Base-by-base conservation (phyloP, 495 filamentous ascomycete species). In the Articulospora tetracladia region DNA sequence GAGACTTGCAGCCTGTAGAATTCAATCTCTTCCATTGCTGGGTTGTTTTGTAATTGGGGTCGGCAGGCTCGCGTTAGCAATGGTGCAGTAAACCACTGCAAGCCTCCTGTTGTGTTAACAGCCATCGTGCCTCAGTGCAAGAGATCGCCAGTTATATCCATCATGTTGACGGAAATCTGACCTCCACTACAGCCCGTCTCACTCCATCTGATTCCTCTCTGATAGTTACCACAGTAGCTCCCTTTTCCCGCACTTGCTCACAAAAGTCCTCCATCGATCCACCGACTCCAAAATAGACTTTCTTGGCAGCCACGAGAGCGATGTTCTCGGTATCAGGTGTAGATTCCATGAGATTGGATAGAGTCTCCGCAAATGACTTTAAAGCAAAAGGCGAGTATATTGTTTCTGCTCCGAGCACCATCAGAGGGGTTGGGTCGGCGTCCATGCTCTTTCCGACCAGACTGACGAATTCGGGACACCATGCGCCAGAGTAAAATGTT, bases 281-380 rank as follows among this genome's bases (percentile, higher is more conserved):
- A 1, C 94, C 94, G 56, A 98, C 94, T 3, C 94, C 94, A 68
- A 98, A 98, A 71, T 98, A 98, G 1, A 97, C 84, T 72, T 85
- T 84, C 76, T 98, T 98, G 1, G 94, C 94, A 3, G 86, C 94
- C 1, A 98, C 78, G n/a, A 96, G 71, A 6, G 91, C 91, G 57
- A 78, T 82, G 28, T 81, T 82, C 36, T 66, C 66, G 1, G 71
- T 68, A 4, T 61, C 72, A 28, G 72, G 69, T 52, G 74, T 79
- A 13, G 86, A 80, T 51, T 81, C 72, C 57, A 96, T 70, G 11
- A 94, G 68, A 3, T 73, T 75, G 50, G 91, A 69, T 30, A 98
- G 72, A 4, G 88, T 88, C 57, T 87, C 80, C 13, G 87, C 84
- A 73, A 98, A 98, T 2, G 84, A 77, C 12, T 64, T 69, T 49